Evolutionary conservation across 2,329 filamentous ascomycete genomes (phyloP).

Genomic region (Fusarium gaditjirri): DNA sequence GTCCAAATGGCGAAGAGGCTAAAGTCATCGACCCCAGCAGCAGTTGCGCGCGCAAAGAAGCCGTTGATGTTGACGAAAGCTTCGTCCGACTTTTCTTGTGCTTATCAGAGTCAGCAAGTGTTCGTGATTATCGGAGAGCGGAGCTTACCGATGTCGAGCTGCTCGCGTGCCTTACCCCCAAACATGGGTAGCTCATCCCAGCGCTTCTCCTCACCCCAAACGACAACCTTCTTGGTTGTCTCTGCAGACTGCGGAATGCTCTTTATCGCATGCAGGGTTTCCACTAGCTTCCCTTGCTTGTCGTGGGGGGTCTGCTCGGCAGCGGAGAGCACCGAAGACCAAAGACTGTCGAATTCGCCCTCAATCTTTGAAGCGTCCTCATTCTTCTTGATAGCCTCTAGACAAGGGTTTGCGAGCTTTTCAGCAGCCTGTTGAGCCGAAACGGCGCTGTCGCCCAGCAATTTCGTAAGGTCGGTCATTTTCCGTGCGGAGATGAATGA

Average conservation of each 20-base stretch:
- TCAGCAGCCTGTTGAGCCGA: conserved; percentile 22
- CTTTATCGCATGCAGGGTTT: conserved; percentile 34
- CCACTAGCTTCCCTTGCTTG: conserved; percentile 37
- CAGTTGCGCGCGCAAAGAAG: conserved; percentile 32
- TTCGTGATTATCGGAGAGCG: fast-evolving
- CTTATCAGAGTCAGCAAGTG: background rate
- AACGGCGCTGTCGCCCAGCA: conserved; percentile 12
- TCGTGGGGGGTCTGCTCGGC: conserved; percentile 36
- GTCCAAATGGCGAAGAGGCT: conserved; percentile 34
- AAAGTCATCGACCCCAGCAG: conserved; percentile 21
- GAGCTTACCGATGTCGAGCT: conserved; percentile 27
- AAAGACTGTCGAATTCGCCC: conserved; percentile 20
- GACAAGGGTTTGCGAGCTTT: conserved; percentile 10
- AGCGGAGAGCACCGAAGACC: conserved; percentile 27
- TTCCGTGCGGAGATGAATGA: background rate
- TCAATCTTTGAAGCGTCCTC: conserved; percentile 21
- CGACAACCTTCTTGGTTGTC: conserved; percentile 18
- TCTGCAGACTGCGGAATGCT: conserved; percentile 13
- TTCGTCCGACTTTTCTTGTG: conserved; percentile 16
- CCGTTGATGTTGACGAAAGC: conserved; percentile 24
- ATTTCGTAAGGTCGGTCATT: conserved; percentile 22
- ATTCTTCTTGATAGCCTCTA: conserved; percentile 18
- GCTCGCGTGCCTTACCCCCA: conserved; percentile 24
- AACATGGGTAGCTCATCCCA: conserved; percentile 37
- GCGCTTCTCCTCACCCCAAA: conserved; percentile 31